These are phyloP conservation scores for Wickerhamiella azymoides DNA, from an alignment of 805 yeast species.

Conservation along the genomic window DNA sequence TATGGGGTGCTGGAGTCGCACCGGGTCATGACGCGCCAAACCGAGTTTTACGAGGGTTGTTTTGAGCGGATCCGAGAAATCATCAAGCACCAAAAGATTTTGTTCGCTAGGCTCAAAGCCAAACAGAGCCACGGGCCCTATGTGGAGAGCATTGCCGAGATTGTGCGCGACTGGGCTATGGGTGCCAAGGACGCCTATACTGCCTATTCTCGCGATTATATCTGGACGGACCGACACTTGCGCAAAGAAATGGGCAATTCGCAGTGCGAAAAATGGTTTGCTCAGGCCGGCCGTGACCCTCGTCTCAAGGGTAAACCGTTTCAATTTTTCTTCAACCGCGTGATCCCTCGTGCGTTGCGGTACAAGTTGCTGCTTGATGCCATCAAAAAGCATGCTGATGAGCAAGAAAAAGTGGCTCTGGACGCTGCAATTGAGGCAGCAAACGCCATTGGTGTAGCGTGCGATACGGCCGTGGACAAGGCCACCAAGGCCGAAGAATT, in stretches of 20 bases:
- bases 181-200: conserved; percentile 42
- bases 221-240: conserved; percentile 29
- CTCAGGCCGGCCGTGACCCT: conserved; percentile 36
- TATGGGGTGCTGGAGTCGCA: conserved; percentile 35
- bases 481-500: conserved; percentile 48
- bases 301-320: conserved; percentile 28
- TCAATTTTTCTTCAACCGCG: conserved; percentile 40
- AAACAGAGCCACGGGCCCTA: conserved; percentile 51
- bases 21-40: conserved; percentile 34
- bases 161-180: conserved; percentile 50
- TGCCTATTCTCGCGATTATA: conserved; percentile 38
- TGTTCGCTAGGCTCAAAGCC: conserved; percentile 44
- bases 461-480: conserved; percentile 46
- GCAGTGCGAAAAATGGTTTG: conserved; percentile 44
- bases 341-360: conserved; percentile 40
- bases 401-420: conserved; percentile 33
- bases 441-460: conserved; percentile 39
- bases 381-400: conserved; percentile 36
- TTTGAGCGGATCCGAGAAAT: conserved; percentile 43
- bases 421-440: conserved; percentile 42
- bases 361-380: conserved; percentile 51
- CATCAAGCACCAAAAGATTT: conserved; percentile 38
- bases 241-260: conserved; percentile 30
- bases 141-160: conserved; percentile 41
- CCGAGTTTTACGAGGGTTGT: conserved; percentile 46